Evolutionary conservation across 2,329 filamentous ascomycete genomes (phyloP).

Genomic region (Aspergillus ochraceoroseus): DNA sequence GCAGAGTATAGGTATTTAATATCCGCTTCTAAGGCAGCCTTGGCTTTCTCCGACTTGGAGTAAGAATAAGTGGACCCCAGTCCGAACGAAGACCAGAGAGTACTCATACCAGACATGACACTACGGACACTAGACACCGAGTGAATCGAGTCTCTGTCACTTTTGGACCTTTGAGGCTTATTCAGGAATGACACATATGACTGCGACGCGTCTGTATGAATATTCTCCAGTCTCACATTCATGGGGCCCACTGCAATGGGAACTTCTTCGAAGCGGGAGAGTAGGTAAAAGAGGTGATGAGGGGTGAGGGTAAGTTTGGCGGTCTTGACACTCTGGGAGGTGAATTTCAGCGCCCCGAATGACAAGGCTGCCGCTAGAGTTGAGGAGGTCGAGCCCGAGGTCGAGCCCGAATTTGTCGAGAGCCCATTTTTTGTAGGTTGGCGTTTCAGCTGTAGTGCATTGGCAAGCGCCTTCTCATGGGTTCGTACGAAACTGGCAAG

Average conservation of each 20-base stretch:
- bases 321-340: conserved; percentile 78
- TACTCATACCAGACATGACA: conserved; percentile 95
- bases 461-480: conserved; percentile 94
- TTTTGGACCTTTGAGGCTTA: conserved; percentile 73
- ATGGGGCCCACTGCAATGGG: conserved; percentile 87
- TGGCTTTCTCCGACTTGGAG: conserved; percentile 83
- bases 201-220: conserved; percentile 79
- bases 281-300: conserved; percentile 92
- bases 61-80: conserved; percentile 72
- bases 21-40: conserved; percentile 76
- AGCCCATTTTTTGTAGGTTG: conserved; percentile 63
- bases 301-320: conserved; percentile 89
- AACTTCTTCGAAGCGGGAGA: conserved; percentile 91
- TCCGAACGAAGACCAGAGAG: conserved; percentile 83
- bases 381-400: conserved; percentile 64
- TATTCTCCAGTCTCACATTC: conserved; percentile 91
- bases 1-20: conserved; percentile 95
- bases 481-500: conserved; percentile 93
- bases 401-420: conserved; percentile 51
- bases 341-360: conserved; percentile 76
- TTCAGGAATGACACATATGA: conserved; percentile 93
- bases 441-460: conserved; percentile 81
- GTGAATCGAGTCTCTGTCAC: conserved; percentile 84
- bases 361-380: conserved; percentile 78
- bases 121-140: conserved; percentile 95